Evolutionary conservation across 1,139 yeast species (phyloP).

Genomic region (Blastobotrys arbuscula): DNA sequence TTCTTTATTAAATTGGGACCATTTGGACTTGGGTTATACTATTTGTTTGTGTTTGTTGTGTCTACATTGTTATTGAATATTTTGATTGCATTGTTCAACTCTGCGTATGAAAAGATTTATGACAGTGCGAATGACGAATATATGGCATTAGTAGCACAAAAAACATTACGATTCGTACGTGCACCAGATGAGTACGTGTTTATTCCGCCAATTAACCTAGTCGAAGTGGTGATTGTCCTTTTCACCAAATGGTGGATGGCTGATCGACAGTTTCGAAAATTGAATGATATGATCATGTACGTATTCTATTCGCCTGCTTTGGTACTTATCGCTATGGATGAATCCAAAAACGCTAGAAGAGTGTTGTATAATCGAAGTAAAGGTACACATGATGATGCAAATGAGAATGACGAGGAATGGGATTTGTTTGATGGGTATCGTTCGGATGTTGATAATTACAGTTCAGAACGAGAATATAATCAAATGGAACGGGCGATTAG

Average conservation of each 20-base stretch:
- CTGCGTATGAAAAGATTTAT: constrained; percentile 75
- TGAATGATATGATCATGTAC: constrained; percentile 47
- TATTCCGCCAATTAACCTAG: constrained; percentile 77
- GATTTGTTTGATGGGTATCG: constrained; percentile 73
- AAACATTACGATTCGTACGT: constrained; percentile 74
- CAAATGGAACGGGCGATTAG: constrained; percentile 46
- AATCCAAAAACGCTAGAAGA: constrained; percentile 60
- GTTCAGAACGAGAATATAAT: constrained; percentile 31
- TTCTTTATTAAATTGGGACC: constrained; percentile 77
- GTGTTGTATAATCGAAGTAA: constrained; percentile 64
- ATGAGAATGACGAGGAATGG: constrained; percentile 76
- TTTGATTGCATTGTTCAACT: constrained; percentile 76
- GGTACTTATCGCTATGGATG: constrained; percentile 54
- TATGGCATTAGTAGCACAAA: constrained; percentile 77
- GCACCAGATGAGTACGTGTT: constrained; percentile 86
- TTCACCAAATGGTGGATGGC: constrained; percentile 40
- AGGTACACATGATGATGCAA: constrained; percentile 71
- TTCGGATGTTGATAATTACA: constrained; percentile 38
- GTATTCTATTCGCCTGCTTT: constrained; percentile 65
- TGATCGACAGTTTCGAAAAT: constrained; percentile 26
- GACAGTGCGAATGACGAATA: constrained; percentile 82
- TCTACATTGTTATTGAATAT: constrained; percentile 57
- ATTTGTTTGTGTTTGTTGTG: constrained; percentile 69
- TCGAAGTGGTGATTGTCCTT: constrained; percentile 48
- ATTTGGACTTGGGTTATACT: constrained; percentile 71